These are phyloP conservation scores for Rasamsonia emersonii DNA, from an alignment of 2,329 filamentous ascomycete species.

Conservation along the genomic window DNA sequence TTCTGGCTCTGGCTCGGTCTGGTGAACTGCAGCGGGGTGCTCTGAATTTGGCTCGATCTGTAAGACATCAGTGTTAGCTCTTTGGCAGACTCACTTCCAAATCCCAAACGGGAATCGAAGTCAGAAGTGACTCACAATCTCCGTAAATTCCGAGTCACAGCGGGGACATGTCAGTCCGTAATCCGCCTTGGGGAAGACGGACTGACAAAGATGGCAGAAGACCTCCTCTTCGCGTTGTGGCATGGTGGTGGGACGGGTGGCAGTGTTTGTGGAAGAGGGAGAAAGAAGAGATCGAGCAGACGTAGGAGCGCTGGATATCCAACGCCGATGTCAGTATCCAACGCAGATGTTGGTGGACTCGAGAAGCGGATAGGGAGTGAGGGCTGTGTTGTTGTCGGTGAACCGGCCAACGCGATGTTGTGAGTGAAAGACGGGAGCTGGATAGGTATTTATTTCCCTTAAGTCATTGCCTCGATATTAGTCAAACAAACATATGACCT, in stretches of 20 bases:
- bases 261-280: neutral
- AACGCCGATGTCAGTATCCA: no score
- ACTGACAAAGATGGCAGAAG: constrained; percentile 71
- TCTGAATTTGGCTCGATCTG: constrained; percentile 28
- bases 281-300: constrained; percentile 1
- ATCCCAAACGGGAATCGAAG: constrained; percentile 3
- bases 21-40: constrained; percentile 15
- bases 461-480: no score
- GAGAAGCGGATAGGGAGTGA: no score
- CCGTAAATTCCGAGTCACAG: constrained; percentile 71
- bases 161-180: constrained; percentile 62
- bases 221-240: constrained; percentile 54
- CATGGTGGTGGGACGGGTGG: constrained; percentile 18
- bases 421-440: no score
- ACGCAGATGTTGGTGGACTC: no score
- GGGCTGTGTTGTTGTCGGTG: no score
- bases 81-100: neutral
- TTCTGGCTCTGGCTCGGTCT: constrained; percentile 9
- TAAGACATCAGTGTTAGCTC: constrained; percentile 1
- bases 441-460: no score
- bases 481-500: no score
- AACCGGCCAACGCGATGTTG: no score
- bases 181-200: constrained; percentile 72
- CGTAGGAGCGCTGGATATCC: neutral
- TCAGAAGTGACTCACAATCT: constrained; percentile 56